Evolutionary conservation across 768 basidiomycete species (phyloP), one percentile per base, ranked within the genome.

Genomic region (Suillus placidus): DNA sequence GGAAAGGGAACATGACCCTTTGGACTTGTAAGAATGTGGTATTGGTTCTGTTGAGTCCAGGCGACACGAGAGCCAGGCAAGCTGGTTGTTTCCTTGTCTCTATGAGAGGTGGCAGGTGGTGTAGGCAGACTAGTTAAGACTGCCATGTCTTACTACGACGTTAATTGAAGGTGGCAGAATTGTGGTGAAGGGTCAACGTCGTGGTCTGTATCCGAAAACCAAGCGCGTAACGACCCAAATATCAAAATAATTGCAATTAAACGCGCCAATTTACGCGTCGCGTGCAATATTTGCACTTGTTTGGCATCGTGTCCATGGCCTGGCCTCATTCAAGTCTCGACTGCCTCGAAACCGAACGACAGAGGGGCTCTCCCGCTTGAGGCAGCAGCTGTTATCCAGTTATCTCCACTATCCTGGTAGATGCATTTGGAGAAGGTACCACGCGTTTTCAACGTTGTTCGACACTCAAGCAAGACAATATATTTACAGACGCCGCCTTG

Each of bases 91-190:
- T 87, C 87, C 73, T 87, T 88, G 73, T 88, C 84, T 32, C 69
- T 70, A 61, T 87, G 88, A 7, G 83, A 80, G 6, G 88, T 84
- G 63, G 78, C 78, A 6, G 89, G 89, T 13, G 90, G 90, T 0
- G 89, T 90, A 7, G 81, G 82, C 32, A 91, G 83, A 66, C 75
- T 73, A 80, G 86, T 87, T 71, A 74, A 71, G 64, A 60, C 30
- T 37, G 63, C 23, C 66, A 64, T 35, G 5, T 35, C 20, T 45
- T 60, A 64, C 63, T 65, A 67, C 63, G 61, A 61, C 67, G 71
- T 67, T 66, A 35, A 34, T 64, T 70, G 66, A 47, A 65, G 51
- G 18, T 52, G 51, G 61, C 35, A 62, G 18, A 51, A 1, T 71
- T 61, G 57, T 67, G 51, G 61, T 68, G 61, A 60, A 64, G 45